These are phyloP conservation scores for Trichoderma oligosporum DNA, from an alignment of 2,329 filamentous ascomycete genomes.

Conservation along the genomic window DNA sequence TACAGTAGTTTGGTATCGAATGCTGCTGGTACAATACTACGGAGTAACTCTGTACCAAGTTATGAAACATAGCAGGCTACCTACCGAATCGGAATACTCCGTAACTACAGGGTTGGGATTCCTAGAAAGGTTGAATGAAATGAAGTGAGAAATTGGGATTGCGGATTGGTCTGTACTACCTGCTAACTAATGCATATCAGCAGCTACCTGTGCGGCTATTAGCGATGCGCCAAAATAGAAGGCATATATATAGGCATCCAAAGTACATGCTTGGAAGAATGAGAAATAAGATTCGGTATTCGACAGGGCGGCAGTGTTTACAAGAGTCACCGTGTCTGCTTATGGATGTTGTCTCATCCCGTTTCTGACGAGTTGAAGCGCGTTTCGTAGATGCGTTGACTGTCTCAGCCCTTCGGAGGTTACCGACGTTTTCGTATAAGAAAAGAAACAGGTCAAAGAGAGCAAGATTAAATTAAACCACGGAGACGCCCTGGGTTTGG, in stretches of 20 bases:
- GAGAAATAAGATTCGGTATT: too few relatives aligned
- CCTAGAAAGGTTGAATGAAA: background rate
- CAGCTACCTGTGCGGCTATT: constrained; percentile 11
- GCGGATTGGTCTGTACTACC: background rate
- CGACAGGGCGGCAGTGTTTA: background rate
- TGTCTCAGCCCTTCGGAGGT: background rate
- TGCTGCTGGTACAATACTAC: too few relatives aligned
- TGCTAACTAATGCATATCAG: constrained; percentile 10
- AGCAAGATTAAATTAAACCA: background rate
- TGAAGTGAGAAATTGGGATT: background rate
- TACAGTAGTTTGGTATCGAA: too few relatives aligned
- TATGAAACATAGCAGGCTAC: background rate
- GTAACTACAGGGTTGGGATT: background rate
- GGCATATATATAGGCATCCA: background rate
- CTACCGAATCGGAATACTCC: background rate
- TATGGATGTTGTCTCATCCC: background rate
- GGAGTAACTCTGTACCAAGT: too few relatives aligned
- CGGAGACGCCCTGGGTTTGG: too few relatives aligned
- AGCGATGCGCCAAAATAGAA: constrained; percentile 4
- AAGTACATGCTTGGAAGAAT: too few relatives aligned
- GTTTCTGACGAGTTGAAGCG: background rate
- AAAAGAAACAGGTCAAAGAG: background rate
- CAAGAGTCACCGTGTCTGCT: background rate
- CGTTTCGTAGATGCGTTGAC: background rate
- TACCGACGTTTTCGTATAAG: background rate